Percentiles rank a stretch among this genome's conserved stretches.
Conservation (phyloP, 2,329 filamentous ascomycete species). For the Rhinocladiella similis region DNA sequence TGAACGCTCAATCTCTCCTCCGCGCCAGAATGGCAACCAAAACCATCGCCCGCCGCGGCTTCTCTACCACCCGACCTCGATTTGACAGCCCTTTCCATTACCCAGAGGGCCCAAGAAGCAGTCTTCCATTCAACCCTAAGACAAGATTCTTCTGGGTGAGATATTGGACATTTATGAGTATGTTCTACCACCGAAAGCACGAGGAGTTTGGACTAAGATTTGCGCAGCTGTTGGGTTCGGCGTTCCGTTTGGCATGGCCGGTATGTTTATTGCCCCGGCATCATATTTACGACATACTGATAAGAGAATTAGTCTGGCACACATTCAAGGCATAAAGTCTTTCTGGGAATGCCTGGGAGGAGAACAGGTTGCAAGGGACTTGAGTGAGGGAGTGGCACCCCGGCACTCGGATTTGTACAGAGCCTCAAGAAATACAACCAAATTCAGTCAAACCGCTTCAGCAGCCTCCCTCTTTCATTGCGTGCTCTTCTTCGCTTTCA, state of each 20-base stretch:
- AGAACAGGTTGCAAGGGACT: conserved; percentile 3
- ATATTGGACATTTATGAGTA: conserved; percentile 81
- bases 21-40: conserved; percentile 65
- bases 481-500: too few species aligned
- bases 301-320: conserved; percentile 60
- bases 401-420: conserved; percentile 22
- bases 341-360: conserved; percentile 2
- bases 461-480: too few species aligned
- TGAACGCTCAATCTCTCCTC: conserved; percentile 70
- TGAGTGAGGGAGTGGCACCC: conserved; percentile 17
- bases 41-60: conserved; percentile 82
- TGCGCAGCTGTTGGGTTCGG: conserved; percentile 57
- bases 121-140: conserved; percentile 95
- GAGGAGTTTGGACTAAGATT: conserved; percentile 12
- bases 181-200: conserved; percentile 31
- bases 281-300: conserved; percentile 24
- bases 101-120: conserved; percentile 90
- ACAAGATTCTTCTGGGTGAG: conserved; percentile 78
- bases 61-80: conserved; percentile 78
- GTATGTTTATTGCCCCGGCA: conserved; percentile 46
- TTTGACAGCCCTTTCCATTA: conserved; percentile 93
- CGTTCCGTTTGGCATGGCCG: conserved; percentile 62
- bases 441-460: not conserved
- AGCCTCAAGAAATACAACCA: conserved; percentile 17
- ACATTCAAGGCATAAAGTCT: conserved; percentile 58